Evolutionary conservation across 768 basidiomycete genomes (phyloP).

Genomic region (Collybiopsis luxurians): DNA sequence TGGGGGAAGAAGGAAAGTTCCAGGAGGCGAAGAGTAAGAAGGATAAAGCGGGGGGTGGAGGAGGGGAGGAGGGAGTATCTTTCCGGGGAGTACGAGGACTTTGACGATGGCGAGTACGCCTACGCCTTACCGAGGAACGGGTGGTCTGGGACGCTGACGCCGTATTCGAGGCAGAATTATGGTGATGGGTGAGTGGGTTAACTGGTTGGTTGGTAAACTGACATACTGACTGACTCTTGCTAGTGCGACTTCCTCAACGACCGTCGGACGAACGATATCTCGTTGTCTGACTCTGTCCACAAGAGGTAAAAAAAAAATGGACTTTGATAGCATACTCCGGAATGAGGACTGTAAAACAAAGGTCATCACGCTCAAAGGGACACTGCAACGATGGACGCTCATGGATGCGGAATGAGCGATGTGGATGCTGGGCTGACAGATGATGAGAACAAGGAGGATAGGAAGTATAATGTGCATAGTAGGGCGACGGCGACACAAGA

Average conservation of each 20-base stretch:
- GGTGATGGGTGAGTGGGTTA: not conserved
- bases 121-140: not conserved
- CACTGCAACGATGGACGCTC: not conserved
- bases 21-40: conserved; percentile 1
- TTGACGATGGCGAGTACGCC: not conserved
- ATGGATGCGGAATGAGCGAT: not conserved
- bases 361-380: conserved; percentile 34
- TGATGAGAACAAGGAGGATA: too few relatives aligned
- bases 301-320: not conserved
- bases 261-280: too few relatives aligned
- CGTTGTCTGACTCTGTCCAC: too few relatives aligned
- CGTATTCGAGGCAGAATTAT: not conserved
- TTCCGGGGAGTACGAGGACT: not conserved
- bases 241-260: too few relatives aligned
- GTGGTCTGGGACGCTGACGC: not conserved
- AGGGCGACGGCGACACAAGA: not conserved
- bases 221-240: too few relatives aligned
- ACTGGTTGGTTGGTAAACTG: too few relatives aligned
- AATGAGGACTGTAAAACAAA: conserved; percentile 30
- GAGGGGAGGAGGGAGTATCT: too few relatives aligned
- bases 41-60: too few relatives aligned
- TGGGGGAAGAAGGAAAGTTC: not conserved
- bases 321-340: not conserved
- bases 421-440: not conserved
- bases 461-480: not conserved